A percentile compares a stretch with the other conserved stretches of the same genome.
Conservation (phyloP, 1,139 yeast species). For the Lodderomyces orthopsilosis region DNA sequence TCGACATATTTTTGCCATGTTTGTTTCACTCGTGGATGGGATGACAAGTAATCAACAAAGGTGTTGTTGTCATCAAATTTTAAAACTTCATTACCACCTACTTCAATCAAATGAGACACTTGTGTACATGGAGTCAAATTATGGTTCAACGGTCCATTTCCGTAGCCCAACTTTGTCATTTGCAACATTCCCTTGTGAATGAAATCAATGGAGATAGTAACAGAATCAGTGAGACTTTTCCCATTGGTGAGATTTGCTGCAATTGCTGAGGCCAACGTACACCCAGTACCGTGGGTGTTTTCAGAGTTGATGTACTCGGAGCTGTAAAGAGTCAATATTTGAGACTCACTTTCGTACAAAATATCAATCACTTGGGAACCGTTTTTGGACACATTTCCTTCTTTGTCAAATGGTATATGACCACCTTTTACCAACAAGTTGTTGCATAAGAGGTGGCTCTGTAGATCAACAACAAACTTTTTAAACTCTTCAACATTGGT, state of each 20-base stretch:
- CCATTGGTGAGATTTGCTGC: constrained; percentile 71
- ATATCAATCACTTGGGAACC: constrained; percentile 51
- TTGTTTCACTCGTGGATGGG: constrained; percentile 54
- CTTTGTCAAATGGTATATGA: constrained; percentile 55
- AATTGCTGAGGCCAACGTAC: constrained; percentile 80
- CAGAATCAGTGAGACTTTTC: constrained; percentile 41
- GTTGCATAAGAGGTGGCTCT: constrained; percentile 39
- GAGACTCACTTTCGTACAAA: constrained; percentile 47
- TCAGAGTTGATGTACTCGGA: constrained; percentile 49
- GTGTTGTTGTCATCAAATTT: constrained; percentile 6
- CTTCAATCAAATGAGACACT: constrained; percentile 11
- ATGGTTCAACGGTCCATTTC: constrained; percentile 77
- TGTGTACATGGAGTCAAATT: constrained; percentile 20
- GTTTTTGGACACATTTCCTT: constrained; percentile 16
- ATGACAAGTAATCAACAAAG: constrained; percentile 45
- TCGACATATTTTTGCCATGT: constrained; percentile 58
- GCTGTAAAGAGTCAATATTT: constrained; percentile 41
- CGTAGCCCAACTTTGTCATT: constrained; percentile 47
- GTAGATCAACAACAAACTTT: constrained; percentile 43
- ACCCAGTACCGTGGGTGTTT: constrained; percentile 88
- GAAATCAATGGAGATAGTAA: constrained; percentile 58
- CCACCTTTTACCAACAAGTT: constrained; percentile 82
- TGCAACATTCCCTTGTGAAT: constrained; percentile 62
- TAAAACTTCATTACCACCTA: constrained; percentile 7
- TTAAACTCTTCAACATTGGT: constrained; percentile 15